Percentiles rank a stretch among this genome's conserved stretches.
These are phyloP conservation scores for Nosema muscidifuracis DNA, from an alignment of 371 early-diverging fungal species.

Conservation along the genomic window DNA sequence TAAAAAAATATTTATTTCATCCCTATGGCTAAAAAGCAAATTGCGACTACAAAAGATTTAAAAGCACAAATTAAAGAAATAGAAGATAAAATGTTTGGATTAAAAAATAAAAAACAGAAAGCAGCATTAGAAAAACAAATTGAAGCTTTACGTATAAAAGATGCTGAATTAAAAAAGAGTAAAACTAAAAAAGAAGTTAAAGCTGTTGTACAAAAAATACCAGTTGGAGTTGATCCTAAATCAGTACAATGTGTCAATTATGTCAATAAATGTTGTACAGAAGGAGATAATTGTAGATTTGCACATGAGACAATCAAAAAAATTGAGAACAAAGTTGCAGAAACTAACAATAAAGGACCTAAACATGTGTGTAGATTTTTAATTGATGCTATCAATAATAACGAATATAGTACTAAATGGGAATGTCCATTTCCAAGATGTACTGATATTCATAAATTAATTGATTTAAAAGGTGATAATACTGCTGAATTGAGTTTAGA, in stretches of 20 bases:
- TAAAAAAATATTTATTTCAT: not conserved
- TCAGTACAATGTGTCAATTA: slow-evolving; percentile 86
- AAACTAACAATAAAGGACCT: slow-evolving; percentile 62
- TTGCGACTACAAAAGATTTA: slow-evolving; percentile 60
- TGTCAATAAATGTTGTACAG: slow-evolving; percentile 79
- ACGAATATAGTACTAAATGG: slow-evolving; percentile 97
- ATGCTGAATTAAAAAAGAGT: slow-evolving; percentile 65
- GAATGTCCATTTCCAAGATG: slow-evolving; percentile 73
- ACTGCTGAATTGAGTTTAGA: slow-evolving; percentile 50
- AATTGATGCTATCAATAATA: slow-evolving; percentile 87
- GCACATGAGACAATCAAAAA: slow-evolving; percentile 85
- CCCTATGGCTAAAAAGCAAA: slow-evolving; percentile 28
- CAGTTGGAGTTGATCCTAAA: slow-evolving; percentile 89
- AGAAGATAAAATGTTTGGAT: slow-evolving; percentile 92
- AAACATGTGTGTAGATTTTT: slow-evolving; percentile 92
- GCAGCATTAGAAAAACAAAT: slow-evolving; percentile 75
- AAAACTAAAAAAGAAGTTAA: slow-evolving; percentile 75
- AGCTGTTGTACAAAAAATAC: slow-evolving; percentile 79
- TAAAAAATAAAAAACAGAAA: slow-evolving; percentile 87
- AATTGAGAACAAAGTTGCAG: slow-evolving; percentile 74
- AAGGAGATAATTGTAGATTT: slow-evolving; percentile 90
- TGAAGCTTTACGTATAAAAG: slow-evolving; percentile 76
- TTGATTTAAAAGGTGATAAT: slow-evolving; percentile 42
- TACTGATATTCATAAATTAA: slow-evolving; percentile 50
- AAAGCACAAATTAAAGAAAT: slow-evolving; percentile 72